phyloP scores from a whole-genome alignment of 2,329 filamentous ascomycete species.

The Phoma sp. region DNA sequence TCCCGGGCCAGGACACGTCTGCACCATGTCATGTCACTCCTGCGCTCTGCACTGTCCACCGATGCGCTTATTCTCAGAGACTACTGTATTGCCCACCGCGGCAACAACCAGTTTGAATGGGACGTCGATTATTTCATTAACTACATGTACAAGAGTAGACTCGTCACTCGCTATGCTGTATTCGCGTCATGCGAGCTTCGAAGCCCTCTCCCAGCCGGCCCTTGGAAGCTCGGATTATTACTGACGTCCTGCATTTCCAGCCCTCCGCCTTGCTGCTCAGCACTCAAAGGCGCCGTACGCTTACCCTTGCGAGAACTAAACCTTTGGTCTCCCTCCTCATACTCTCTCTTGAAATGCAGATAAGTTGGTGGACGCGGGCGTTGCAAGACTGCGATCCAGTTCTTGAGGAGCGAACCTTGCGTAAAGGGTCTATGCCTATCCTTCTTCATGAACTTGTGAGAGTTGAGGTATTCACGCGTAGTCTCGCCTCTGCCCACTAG shows the following conservation, averaged over 20 bases:
- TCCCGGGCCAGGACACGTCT: not conserved
- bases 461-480: slow-evolving; percentile 93
- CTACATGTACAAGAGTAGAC: not conserved
- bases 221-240: slow-evolving; percentile 42
- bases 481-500: slow-evolving; percentile 91
- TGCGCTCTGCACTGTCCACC: not conserved
- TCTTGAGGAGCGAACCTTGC: slow-evolving; percentile 75
- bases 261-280: slow-evolving; percentile 60
- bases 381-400: slow-evolving; percentile 81
- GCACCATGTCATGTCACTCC: not conserved
- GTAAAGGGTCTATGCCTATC: slow-evolving; percentile 92
- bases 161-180: slow-evolving; percentile 19
- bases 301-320: slow-evolving; percentile 68
- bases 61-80: not conserved
- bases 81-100: not conserved
- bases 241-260: slow-evolving; percentile 73
- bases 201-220: slow-evolving; percentile 33
- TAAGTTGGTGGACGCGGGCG: slow-evolving; percentile 88
- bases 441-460: slow-evolving; percentile 90
- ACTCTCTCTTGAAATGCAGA: slow-evolving; percentile 80
- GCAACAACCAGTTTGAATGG: not conserved
- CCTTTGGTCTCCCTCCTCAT: slow-evolving; percentile 82
- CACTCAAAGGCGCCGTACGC: slow-evolving; percentile 54
- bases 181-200: slow-evolving; percentile 21
- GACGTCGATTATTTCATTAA: slow-evolving; percentile 12